Conservation (phyloP, 371 early-diverging fungal genomes). For the Apophysomyces sp. region DNA sequence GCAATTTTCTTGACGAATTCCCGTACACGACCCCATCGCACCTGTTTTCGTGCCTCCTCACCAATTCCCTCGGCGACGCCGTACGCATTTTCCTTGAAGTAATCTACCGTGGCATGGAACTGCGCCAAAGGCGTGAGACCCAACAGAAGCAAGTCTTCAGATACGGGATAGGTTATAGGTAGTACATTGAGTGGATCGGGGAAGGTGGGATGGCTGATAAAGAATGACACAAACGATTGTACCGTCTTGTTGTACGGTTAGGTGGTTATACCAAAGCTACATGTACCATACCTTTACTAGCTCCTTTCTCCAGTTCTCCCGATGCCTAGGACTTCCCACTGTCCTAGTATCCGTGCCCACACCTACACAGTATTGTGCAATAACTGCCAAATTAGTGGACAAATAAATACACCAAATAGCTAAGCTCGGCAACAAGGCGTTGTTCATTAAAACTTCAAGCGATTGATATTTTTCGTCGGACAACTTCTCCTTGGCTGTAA, state of each 20-base stretch:
- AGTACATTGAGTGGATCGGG: conserved; percentile 40
- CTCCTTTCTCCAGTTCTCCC: conserved; percentile 17
- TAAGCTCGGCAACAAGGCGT: conserved; percentile 30
- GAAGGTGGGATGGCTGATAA: conserved; percentile 37
- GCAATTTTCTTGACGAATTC: conserved; percentile 37
- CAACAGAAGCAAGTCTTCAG: conserved; percentile 37
- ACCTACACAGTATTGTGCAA: conserved; percentile 36
- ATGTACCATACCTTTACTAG: conserved; percentile 19
- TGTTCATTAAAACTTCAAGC: conserved; percentile 20
- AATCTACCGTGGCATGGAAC: conserved; percentile 42
- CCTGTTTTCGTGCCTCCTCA: conserved; percentile 33
- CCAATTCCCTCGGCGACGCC: conserved; percentile 14
- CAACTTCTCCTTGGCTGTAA: conserved; percentile 12
- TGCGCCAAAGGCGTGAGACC: conserved; percentile 29
- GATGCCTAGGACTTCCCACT: conserved; percentile 9
- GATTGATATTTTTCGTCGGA: conserved; percentile 7
- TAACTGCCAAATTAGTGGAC: conserved; percentile 20
- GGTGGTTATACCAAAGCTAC: neutral
- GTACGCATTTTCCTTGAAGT: conserved; percentile 37
- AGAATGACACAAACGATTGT: conserved; percentile 30
- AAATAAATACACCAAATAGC: conserved; percentile 48
- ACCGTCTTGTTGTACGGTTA: conserved; percentile 18
- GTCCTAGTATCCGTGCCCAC: conserved; percentile 15
- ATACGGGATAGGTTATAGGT: conserved; percentile 39
- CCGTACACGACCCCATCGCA: conserved; percentile 47